phyloP scores from a whole-genome alignment of 352 stramenopile species.

The Pythium scleroteichum region DNA sequence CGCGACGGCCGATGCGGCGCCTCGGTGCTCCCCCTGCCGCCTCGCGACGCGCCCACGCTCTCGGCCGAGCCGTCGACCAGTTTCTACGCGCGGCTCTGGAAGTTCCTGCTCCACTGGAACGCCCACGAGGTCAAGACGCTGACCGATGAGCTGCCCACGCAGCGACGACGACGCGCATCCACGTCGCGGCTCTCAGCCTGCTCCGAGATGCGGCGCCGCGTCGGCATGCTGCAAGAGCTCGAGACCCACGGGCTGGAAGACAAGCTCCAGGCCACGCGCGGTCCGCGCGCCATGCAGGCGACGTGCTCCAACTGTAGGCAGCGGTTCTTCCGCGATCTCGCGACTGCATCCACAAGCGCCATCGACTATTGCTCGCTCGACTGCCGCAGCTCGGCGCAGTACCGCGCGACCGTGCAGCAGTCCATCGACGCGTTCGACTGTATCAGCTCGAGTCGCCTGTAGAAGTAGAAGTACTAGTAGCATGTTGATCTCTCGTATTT shows the following conservation, averaged over 20 bases:
- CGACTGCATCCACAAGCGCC: background rate
- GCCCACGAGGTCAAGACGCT: background rate
- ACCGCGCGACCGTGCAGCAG: slow-evolving; percentile 43
- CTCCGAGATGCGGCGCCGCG: slow-evolving; percentile 17
- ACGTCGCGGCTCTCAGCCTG: slow-evolving; percentile 15
- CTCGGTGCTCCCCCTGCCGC: background rate
- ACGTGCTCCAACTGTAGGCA: slow-evolving; percentile 55
- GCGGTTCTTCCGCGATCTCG: slow-evolving; percentile 41
- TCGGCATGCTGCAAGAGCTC: slow-evolving; percentile 26
- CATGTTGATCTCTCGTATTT: slow-evolving; percentile 3
- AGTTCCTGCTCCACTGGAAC: slow-evolving; percentile 20
- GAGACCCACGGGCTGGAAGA: slow-evolving; percentile 12
- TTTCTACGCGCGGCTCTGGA: slow-evolving; percentile 24
- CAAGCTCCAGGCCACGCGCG: background rate
- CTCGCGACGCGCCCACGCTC: background rate
- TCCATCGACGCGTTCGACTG: slow-evolving; percentile 30
- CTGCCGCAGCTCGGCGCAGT: slow-evolving; percentile 65
- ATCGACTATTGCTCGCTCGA: slow-evolving; percentile 59
- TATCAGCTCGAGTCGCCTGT: background rate
- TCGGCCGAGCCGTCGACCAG: background rate
- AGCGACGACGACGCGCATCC: slow-evolving; percentile 2
- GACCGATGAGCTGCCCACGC: background rate
- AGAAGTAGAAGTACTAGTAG: background rate
- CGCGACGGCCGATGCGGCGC: slow-evolving; percentile 7
- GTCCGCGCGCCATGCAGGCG: slow-evolving; percentile 29